Percentiles rank a stretch among this genome's conserved stretches.
phyloP scores from a whole-genome alignment of 73 alveolate species.

The Stentor roeselii region DNA sequence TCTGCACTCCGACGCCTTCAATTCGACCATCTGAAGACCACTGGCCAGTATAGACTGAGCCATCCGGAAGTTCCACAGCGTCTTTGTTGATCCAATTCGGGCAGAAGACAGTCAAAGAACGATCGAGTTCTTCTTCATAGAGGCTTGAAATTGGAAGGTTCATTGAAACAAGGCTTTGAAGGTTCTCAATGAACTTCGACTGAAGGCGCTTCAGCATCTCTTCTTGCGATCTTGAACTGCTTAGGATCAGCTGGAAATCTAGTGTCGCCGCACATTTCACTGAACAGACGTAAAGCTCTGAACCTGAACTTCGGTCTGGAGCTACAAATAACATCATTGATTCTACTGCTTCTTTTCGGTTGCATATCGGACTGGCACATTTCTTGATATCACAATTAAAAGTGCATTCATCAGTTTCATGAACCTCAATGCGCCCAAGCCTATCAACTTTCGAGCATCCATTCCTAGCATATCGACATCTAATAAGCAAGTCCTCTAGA shows the following conservation, averaged over 20 bases:
- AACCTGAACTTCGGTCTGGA: neutral
- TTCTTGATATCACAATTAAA: conserved; percentile 29
- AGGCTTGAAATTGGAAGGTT: neutral
- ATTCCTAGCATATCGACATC: conserved; percentile 17
- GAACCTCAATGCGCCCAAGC: conserved; percentile 20
- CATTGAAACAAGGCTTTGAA: neutral
- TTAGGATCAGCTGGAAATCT: conserved; percentile 13
- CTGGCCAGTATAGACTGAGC: conserved; percentile 66
- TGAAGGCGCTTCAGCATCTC: conserved; percentile 22
- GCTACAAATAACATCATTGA: conserved; percentile 27
- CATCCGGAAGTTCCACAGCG: conserved; percentile 29
- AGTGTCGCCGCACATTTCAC: conserved; percentile 31
- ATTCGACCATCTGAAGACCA: conserved; percentile 63
- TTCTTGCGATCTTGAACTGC: conserved; percentile 5
- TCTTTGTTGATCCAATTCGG: neutral
- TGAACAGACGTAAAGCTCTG: conserved; percentile 24
- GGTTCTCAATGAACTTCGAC: neutral
- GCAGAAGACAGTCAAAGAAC: neutral
- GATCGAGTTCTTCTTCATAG: conserved; percentile 12
- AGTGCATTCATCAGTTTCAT: conserved; percentile 26
- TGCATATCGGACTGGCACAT: conserved; percentile 23
- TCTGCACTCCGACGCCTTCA: conserved; percentile 69
- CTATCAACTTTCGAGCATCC: conserved; percentile 24
- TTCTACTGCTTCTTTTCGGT: conserved; percentile 19
- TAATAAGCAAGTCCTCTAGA: conserved; percentile 3